Evolutionary conservation across 2,329 filamentous ascomycete species (phyloP).

Genomic region (Rhinocladiella similis): DNA sequence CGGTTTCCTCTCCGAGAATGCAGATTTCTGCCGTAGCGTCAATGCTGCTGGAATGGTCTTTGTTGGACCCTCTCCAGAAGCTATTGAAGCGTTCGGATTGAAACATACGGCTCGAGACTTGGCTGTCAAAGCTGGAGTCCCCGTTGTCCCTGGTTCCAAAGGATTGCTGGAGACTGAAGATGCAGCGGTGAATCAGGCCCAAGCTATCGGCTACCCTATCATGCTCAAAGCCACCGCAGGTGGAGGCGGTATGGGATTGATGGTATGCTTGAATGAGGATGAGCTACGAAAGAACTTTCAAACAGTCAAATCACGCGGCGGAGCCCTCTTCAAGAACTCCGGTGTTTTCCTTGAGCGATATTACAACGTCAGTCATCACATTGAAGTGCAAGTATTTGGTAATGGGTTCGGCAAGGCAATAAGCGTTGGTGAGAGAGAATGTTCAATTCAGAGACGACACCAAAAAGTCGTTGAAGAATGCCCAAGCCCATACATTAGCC

Average conservation of each 20-base stretch:
- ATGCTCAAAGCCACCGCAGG: conserved; percentile 77
- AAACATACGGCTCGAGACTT: conserved; percentile 59
- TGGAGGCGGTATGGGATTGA: conserved; percentile 81
- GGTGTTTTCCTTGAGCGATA: conserved; percentile 84
- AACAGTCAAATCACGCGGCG: conserved; percentile 72
- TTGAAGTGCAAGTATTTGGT: conserved; percentile 89
- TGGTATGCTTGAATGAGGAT: conserved; percentile 66
- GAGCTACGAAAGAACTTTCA: conserved; percentile 70
- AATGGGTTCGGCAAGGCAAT: conserved; percentile 77
- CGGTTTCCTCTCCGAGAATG: conserved; percentile 65
- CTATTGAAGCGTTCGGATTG: conserved; percentile 57
- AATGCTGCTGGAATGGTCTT: conserved; percentile 57
- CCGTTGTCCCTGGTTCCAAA: conserved; percentile 55
- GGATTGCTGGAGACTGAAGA: conserved; percentile 49
- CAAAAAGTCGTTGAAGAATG: conserved; percentile 93
- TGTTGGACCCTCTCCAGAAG: conserved; percentile 56
- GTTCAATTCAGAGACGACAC: conserved; percentile 80
- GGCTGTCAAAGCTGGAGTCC: conserved; percentile 54
- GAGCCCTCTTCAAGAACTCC: conserved; percentile 77
- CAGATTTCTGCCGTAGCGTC: conserved; percentile 58
- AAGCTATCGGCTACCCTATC: conserved; percentile 51
- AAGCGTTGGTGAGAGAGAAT: conserved; percentile 82
- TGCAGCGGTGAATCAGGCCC: conserved; percentile 45
- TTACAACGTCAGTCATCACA: conserved; percentile 76
- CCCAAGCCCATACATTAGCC: conserved; percentile 66